Base-by-base conservation (phyloP, 495 filamentous ascomycete species). In the Xylaria curta region DNA sequence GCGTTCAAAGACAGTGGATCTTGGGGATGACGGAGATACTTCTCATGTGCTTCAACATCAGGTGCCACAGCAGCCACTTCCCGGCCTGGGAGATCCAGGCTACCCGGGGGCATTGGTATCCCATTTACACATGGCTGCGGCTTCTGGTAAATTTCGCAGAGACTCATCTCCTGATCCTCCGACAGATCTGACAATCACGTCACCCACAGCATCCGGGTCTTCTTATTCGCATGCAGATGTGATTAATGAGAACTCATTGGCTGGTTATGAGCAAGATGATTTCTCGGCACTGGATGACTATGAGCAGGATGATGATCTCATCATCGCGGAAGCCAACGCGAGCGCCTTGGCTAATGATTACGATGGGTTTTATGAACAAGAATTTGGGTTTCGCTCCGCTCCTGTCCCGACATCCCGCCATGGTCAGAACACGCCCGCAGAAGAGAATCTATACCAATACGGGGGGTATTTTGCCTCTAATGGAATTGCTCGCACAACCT, bases 341-440 rank as follows among this genome's bases (percentile, higher is more conserved):
- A 94, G 95, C 76, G 96, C 92, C 26, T 86, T 99, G 4, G 96
- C 96, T 21, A 93, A 92, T 72, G 96, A 99, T 74, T 90, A 90
- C 19, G 95, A 97, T 61, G 95, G 93, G 8, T 95, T 94, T 82
- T 99, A 99, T 77, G 97, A 96, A 3, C 91, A 94, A 73, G 96
- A 99, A 79, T 99, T 99, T 74, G 95, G 94, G n/a, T 99, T 99
- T 81, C 98, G 96, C 78, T 93, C 95, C 13, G 87, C 89, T n/a
- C 85, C 89, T 5, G 76, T 85, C 15, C 79, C 79, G 21, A 79
- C 71, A 28, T 58, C 75, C 13, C 59, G 44, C 28, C 73, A 82
- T 68, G 72, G 28, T 49, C 46, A 81, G 46, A 75, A 58, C 58
- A 70, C 76, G n/a, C 77, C 80, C 13, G 82, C 72, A 15, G 79